Evolutionary conservation across 2,329 filamentous ascomycete species (phyloP), one percentile per base, ranked within the genome.

Genomic region (Cladosporium sp.): DNA sequence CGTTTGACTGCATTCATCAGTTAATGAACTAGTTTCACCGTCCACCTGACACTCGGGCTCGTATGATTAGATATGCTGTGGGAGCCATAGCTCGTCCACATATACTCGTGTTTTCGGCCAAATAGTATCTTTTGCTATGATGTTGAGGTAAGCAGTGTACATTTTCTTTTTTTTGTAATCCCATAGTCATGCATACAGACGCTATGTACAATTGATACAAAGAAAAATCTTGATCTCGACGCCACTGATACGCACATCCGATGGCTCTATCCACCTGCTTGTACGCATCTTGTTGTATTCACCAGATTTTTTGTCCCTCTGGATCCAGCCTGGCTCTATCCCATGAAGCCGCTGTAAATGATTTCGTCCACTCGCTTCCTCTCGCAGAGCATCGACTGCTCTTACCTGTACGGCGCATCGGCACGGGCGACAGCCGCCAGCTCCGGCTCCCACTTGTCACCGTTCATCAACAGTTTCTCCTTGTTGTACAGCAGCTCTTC

Each of bases 401-500:
- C 40, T 52, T 63, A 68, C 58, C 65, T 61, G 57, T 68, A 97
- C 48, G 92, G 92, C 52, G 91, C 84, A 78, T 98, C 93, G 56
- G 93, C 93, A 67, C 90, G 85, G 69, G 93, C 93, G 61, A 83
- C 85, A 54, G 93, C 92, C 1, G 92, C 92, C 67, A 98, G 79
- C 75, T 98, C 93, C 7, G 93, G 91, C 77, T 98, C 93, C 93
- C 93, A 98, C 70, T 78, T 77, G 64, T 76, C 74, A 43, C 74
- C 74, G 53, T 68, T 69, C 10, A 56, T 53, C 45, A 68, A 53
- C 40, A 69, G 55, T 59, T 95, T 90, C 66, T 90, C 89, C 82
- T 97, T 97, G 78, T 97, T 97, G 79, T 97, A 97, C 65, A 97
- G 74, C 65, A 97, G 76, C 78, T 97, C 92, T 74, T 98, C 92